Percentiles rank a stretch among this genome's conserved stretches.
Conservation (phyloP, 129 eudicot genomes). For the Centrapalus pauciflorus region DNA sequence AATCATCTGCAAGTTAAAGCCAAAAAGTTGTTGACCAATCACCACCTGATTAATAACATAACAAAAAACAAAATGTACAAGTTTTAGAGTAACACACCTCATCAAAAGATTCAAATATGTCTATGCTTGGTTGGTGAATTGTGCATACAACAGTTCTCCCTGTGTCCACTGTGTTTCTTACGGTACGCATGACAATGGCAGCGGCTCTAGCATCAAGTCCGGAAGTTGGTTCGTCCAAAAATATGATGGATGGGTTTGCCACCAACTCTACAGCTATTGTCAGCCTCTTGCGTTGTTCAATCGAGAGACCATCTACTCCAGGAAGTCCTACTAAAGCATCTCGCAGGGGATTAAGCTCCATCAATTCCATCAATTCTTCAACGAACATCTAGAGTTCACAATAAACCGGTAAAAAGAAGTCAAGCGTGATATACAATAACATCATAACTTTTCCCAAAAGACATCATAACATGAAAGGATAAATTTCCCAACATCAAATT, state of each 20-base stretch:
- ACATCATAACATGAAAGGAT: too few species aligned
- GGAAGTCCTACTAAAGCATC: constrained; percentile 28
- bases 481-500: too few species aligned
- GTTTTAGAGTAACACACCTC: not conserved
- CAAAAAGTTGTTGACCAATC: too few species aligned
- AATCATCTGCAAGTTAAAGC: constrained; percentile 38
- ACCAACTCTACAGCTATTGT: constrained; percentile 29
- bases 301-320: constrained; percentile 30
- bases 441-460: too few species aligned
- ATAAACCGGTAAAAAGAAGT: not conserved
- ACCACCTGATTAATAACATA: not conserved
- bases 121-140: constrained; percentile 33
- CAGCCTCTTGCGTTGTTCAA: constrained; percentile 29
- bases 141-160: constrained; percentile 39
- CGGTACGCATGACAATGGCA: constrained; percentile 31
- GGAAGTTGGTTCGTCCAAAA: constrained; percentile 31
- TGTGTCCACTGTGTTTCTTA: constrained; percentile 31
- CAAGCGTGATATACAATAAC: not conserved
- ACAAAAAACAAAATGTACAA: not conserved
- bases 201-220: constrained; percentile 38
- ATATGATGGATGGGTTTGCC: constrained; percentile 31
- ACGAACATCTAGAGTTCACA: constrained; percentile 21
- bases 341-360: constrained; percentile 24
- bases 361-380: constrained; percentile 21
- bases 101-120: constrained; percentile 34